A percentile compares a stretch with the other conserved stretches of the same genome.
Evolutionary conservation across 176 grass and related monocot genomes (phyloP).

Genomic region (Carex parvula): DNA sequence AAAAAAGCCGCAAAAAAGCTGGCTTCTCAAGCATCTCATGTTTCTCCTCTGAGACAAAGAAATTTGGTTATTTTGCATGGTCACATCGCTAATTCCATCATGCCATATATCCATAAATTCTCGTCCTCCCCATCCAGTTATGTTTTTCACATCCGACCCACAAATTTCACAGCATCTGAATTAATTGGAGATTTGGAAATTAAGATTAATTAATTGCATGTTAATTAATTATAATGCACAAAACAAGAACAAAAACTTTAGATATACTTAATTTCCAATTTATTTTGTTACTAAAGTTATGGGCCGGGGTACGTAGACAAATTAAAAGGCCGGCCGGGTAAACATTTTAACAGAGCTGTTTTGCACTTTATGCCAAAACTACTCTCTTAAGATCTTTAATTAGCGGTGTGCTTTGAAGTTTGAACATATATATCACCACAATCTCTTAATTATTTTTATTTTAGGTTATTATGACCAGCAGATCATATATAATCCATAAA

Average conservation of each 20-base stretch:
- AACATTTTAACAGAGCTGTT: too few species aligned
- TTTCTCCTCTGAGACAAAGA: constrained; percentile 14
- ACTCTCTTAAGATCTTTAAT: too few species aligned
- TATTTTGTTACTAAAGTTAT: too few species aligned
- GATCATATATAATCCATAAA: background rate
- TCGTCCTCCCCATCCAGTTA: constrained; percentile 45
- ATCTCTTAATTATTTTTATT: background rate
- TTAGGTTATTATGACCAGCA: background rate
- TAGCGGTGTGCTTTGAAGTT: too few species aligned
- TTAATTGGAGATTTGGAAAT: constrained; percentile 9
- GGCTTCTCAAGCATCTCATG: constrained; percentile 35
- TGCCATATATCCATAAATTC: constrained; percentile 65
- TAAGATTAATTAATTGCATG: constrained; percentile 13
- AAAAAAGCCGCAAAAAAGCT: constrained; percentile 54
- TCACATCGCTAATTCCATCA: constrained; percentile 34
- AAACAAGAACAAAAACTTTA: background rate
- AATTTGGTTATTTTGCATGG: background rate
- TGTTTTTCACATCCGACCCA: constrained; percentile 55
- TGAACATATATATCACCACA: background rate
- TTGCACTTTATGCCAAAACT: too few species aligned
- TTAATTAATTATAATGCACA: background rate
- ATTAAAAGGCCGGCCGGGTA: too few species aligned
- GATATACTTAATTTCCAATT: too few species aligned
- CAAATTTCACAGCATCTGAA: constrained; percentile 68
- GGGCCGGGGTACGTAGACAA: too few species aligned